These are phyloP conservation scores for Antitrichia curtipendula DNA, from an alignment of 225 moss, liverwort and hornwort genomes.

Conservation along the genomic window DNA sequence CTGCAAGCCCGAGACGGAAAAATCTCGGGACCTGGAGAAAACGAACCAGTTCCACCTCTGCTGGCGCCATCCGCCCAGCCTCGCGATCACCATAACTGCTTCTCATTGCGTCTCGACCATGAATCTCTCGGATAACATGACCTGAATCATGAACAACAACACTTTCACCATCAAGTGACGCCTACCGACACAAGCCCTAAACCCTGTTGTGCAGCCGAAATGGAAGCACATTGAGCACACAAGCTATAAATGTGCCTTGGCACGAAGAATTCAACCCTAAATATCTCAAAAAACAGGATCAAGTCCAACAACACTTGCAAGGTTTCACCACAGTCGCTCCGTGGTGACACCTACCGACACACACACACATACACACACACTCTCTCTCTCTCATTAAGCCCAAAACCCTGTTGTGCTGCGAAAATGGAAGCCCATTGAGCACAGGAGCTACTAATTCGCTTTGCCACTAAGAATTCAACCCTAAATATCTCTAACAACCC, in stretches of 20 bases:
- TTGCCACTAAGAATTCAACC: not conserved
- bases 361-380: no score
- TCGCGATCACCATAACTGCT: not conserved
- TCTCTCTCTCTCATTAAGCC: not conserved
- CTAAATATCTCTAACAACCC: not conserved
- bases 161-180: not conserved
- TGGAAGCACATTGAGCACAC: not conserved
- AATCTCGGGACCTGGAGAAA: not conserved
- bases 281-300: not conserved
- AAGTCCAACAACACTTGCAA: not conserved
- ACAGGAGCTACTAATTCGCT: not conserved
- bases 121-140: not conserved
- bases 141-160: not conserved
- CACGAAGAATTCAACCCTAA: not conserved
- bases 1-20: conserved; percentile 17
- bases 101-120: not conserved
- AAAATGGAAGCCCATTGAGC: not conserved
- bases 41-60: not conserved
- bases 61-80: not conserved
- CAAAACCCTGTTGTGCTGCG: not conserved
- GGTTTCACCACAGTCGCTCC: not conserved
- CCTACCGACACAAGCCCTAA: not conserved
- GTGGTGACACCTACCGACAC: not conserved
- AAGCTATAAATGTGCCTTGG: not conserved
- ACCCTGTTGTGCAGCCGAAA: not conserved